Evolutionary conservation across 164 flowering plant species (phyloP).

Genomic region (Nelumbo lutea): DNA sequence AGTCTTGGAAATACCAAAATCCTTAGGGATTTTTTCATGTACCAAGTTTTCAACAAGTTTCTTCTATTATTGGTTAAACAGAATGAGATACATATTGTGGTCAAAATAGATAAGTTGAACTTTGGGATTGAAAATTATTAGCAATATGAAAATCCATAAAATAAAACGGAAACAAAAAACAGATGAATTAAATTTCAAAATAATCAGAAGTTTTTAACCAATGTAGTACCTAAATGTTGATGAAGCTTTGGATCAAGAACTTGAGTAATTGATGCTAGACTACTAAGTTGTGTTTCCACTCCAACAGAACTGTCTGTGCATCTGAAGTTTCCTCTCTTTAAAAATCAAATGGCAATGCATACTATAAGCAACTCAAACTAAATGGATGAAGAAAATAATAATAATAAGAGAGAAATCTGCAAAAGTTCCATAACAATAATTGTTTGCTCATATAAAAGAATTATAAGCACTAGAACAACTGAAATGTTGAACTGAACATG

Average conservation of each 20-base stretch:
- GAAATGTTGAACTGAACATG: slow-evolving; percentile 1
- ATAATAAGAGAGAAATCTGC: slow-evolving; percentile 1
- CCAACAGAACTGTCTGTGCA: slow-evolving; percentile 90
- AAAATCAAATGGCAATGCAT: slow-evolving; percentile 31
- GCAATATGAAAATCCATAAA: not conserved
- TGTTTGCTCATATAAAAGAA: slow-evolving; percentile 5
- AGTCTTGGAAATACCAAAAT: not conserved
- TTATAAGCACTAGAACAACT: not conserved
- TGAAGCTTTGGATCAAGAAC: slow-evolving; percentile 95
- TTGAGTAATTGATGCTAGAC: slow-evolving; percentile 76
- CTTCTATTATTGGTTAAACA: not conserved
- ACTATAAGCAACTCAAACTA: slow-evolving; percentile 25
- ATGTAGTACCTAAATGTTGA: slow-evolving; percentile 72
- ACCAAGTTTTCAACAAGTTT: not conserved
- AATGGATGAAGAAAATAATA: not conserved
- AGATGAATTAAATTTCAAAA: not conserved
- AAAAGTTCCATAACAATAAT: not conserved
- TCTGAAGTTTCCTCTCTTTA: slow-evolving; percentile 95
- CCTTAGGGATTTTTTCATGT: not conserved
- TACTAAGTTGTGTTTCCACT: slow-evolving; percentile 79
- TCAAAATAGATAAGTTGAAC: not conserved
- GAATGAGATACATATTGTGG: not conserved
- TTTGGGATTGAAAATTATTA: not conserved
- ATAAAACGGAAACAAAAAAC: not conserved
- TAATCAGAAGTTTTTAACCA: not conserved